Conservation (phyloP, 2,329 filamentous ascomycete genomes). For the Dothideomycetidae sp. region DNA sequence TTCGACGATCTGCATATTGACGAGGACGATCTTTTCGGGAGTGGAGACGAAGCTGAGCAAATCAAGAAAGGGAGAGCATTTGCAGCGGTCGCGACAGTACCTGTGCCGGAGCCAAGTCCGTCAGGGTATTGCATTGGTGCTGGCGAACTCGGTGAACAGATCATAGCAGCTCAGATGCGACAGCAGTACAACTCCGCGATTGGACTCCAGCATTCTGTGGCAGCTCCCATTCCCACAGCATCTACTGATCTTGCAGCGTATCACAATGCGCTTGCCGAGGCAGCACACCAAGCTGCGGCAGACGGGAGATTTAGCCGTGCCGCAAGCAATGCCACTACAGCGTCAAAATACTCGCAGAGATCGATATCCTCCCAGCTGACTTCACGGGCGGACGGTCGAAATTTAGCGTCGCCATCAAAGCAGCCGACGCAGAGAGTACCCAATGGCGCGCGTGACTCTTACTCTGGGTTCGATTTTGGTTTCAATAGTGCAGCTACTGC, state of each 20-base stretch:
- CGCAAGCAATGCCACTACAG: constrained; percentile 28
- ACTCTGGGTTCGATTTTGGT: constrained; percentile 26
- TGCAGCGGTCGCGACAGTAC: constrained; percentile 2
- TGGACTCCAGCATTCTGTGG: too few relatives aligned
- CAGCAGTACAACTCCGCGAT: background rate
- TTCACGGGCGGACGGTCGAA: constrained; percentile 10
- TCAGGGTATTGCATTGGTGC: background rate
- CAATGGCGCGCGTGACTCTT: constrained; percentile 10
- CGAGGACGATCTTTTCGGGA: constrained; percentile 23
- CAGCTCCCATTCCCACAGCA: background rate
- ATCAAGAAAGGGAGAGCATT: constrained; percentile 1
- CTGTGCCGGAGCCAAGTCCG: background rate
- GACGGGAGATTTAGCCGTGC: constrained; percentile 61
- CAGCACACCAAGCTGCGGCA: constrained; percentile 60
- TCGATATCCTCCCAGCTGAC: constrained; percentile 11
- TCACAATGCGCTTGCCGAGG: constrained; percentile 71
- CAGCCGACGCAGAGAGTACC: background rate
- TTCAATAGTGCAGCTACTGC: constrained; percentile 25
- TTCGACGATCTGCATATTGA: constrained; percentile 14
- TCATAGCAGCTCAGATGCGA: background rate
- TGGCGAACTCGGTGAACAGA: background rate
- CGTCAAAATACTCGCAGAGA: constrained; percentile 14
- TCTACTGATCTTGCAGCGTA: constrained; percentile 47
- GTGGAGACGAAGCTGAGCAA: constrained; percentile 6
- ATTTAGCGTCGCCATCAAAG: background rate